Conservation (phyloP, 2,329 filamentous ascomycete genomes). For the Pestalotiopsis sp. region DNA sequence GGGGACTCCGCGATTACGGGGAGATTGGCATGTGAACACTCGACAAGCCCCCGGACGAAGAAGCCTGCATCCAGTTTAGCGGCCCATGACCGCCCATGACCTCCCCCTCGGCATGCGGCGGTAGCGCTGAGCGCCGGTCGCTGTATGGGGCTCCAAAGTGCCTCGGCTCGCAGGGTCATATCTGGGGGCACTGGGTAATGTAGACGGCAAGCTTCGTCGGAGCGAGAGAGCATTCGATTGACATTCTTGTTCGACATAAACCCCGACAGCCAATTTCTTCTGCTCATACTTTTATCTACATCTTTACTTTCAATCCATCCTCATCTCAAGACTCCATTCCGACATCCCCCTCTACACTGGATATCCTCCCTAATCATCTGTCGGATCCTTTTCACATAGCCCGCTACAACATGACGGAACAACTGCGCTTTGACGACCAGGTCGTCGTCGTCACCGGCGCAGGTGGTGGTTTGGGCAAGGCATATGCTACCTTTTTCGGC, state of each 20-base stretch:
- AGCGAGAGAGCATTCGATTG: background rate
- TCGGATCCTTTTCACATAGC: slow-evolving; percentile 8
- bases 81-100: background rate
- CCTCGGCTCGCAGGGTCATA: slow-evolving; percentile 14
- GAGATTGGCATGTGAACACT: slow-evolving; percentile 10
- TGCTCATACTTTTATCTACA: background rate
- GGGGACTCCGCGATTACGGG: background rate
- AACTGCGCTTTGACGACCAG: slow-evolving; percentile 79
- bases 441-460: slow-evolving; percentile 88
- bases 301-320: background rate
- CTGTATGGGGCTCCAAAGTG: slow-evolving; percentile 5
- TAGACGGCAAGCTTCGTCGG: slow-evolving; percentile 14
- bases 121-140: background rate
- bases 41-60: background rate
- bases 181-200: background rate
- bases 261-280: background rate
- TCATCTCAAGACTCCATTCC: background rate
- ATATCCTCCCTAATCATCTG: background rate
- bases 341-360: background rate
- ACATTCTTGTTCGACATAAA: background rate
- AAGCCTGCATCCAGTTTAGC: slow-evolving; percentile 4
- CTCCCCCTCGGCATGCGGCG: slow-evolving; percentile 8
- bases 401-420: slow-evolving; percentile 28
- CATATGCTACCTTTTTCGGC: slow-evolving; percentile 87
- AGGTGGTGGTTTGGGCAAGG: slow-evolving; percentile 79